Base-by-base conservation (phyloP, 768 basidiomycete species). In the Tylopilus sp. region DNA sequence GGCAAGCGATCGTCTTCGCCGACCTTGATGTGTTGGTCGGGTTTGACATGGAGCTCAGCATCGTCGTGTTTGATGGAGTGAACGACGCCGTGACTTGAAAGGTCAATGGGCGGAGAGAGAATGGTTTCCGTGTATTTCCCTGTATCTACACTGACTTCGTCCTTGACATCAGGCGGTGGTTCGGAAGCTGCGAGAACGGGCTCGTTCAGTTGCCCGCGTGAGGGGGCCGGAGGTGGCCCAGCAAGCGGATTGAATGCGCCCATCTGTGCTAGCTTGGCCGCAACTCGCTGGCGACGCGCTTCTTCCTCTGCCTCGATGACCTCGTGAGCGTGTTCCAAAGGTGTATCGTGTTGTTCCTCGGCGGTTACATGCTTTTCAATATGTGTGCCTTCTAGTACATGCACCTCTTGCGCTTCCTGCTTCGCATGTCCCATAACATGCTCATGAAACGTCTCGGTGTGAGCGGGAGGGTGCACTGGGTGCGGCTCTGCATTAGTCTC, bases 171-270 rank as follows among this genome's bases (percentile, higher is more conserved):
- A 6, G 55, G 54, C 15, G 30, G 41, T 51, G 47, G 56, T 36
- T 57, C 22, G 2, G 43, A 38, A 18, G 20, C 42, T 3, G 7
- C 31, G n/a, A 22, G 10, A 15, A 33, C 43, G 1, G 39, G 44
- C 40, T 62, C 60, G 15, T 53, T 47, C 50, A 62, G 20, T 3
- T 62, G 52, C 6, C 44, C 49, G 66, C 7, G 28, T 13, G 58
- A 63, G 5, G 55, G 45, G 26, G 57, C 13, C 9, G 58, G 63
- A 22, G 71, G 67, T 25, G 62, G 73, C 13, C 72, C 67, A 8
- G 73, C 69, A 47, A 84, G 75, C 3, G 84, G 80, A 57, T 84
- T 73, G 71, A 77, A 69, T 56, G 79, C 77, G 15, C 85, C 87
- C 72, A 81, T 82, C 67, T 81, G 79, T 7, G 82, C 81, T 33